Base-by-base conservation (phyloP, 169 alveolate species). In the Eimeria necatrix region DNA sequence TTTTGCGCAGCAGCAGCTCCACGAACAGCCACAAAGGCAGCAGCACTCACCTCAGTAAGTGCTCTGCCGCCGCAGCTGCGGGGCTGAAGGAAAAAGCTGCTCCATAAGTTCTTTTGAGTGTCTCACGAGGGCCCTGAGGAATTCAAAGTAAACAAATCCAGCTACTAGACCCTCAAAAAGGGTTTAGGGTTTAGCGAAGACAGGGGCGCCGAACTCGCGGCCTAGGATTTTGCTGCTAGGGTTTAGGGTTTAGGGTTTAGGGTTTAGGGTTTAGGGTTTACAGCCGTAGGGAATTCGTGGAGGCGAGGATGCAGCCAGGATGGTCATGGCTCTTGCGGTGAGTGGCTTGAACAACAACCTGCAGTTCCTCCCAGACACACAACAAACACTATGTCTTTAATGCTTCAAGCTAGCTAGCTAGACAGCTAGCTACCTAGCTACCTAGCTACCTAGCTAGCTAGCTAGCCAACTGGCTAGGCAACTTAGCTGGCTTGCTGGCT, bases 301-400 rank as follows among this genome's bases (percentile, higher is more conserved):
- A 76, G 24, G 86, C 86, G 86, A 56, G 86, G 8, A 76, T 76
- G 56, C 86, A 76, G 86, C 86, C 86, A 49, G 86, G 86, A 14
- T 76, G 86, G 24, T 76, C 86, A 60, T 76, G 6, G 61, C 86
- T 76, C 46, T 76, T 76, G 52, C 86, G 86, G 48, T 76, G 86
- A 3, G 86, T 76, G 5, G 60, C 60, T 32, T 48, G 61, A 32
- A 76, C 86, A 41, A 76, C 61, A 48, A 76, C 16, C 86, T 76
- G 86, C 86, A 41, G 24, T 60, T 32, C 7, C 10, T 26, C 18
- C 60, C 22, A 12, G 51, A 71, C 4, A 16, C 8, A 64, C 20
- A 64, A 64, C 76, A 64, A 64, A n/a, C 76, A 10, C 64, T 56
- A 8, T 56, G 14, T 56, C 64, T 8, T 9, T 56, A 8, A 9